A percentile compares a stretch with the other conserved stretches of the same genome.
Evolutionary conservation across 179 eudicot species (phyloP).

Genomic region (Actinidia arguta): DNA sequence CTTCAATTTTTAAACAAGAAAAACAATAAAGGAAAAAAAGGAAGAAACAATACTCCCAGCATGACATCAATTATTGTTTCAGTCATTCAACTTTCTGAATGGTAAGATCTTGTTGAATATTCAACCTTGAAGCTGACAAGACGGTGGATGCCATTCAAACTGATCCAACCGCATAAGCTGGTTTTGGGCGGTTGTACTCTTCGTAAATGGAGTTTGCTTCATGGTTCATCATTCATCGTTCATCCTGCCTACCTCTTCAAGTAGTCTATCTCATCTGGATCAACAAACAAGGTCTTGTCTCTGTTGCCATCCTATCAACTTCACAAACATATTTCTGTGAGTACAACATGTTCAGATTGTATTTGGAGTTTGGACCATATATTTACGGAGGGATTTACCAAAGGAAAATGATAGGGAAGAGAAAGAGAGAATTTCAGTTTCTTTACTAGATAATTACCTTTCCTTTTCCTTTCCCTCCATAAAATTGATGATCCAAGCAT

Average conservation of each 20-base stretch:
- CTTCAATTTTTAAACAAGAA: no score
- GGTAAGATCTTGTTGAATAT: constrained; percentile 89
- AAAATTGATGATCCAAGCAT: no score
- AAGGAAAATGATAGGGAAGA: no score
- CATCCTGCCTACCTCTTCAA: constrained; percentile 66
- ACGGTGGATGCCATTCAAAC: constrained; percentile 97
- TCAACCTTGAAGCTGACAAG: constrained; percentile 89
- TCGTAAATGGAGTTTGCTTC: constrained; percentile 79
- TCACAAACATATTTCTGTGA: constrained; percentile 36
- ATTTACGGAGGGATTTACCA: no score
- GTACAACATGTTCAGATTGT: constrained; percentile 18
- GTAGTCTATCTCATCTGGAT: constrained; percentile 87
- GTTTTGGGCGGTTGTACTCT: constrained; percentile 75
- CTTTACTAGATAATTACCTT: no score
- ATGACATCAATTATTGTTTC: constrained; percentile 40
- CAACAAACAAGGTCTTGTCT: constrained; percentile 89
- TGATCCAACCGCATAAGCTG: constrained; percentile 68
- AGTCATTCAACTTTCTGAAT: constrained; percentile 78
- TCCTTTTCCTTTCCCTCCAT: no score
- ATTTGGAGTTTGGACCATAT: no score
- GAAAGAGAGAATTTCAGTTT: no score
- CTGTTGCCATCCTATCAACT: constrained; percentile 99
- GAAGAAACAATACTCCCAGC: no score
- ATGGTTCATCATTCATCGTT: no score
- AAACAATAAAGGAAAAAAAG: no score